These are phyloP conservation scores for Echium plantagineum DNA, from an alignment of 257 asterid genomes.

Conservation along the genomic window DNA sequence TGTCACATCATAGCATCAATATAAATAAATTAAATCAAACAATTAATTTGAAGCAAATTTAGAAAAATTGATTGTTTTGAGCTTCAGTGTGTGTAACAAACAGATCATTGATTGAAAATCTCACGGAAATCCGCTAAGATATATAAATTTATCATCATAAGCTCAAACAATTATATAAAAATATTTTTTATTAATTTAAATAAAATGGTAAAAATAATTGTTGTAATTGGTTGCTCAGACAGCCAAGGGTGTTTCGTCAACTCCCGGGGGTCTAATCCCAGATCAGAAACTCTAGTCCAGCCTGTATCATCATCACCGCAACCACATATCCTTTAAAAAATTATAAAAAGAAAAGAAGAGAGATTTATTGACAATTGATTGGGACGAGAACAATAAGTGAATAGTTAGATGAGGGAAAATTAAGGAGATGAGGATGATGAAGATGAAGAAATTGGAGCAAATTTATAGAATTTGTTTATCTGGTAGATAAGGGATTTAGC, in stretches of 20 bases:
- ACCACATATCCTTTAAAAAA: no score
- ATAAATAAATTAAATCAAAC: not conserved
- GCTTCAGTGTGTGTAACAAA: constrained; percentile 98
- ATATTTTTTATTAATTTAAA: not conserved
- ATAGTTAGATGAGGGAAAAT: no score
- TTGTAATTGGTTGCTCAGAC: constrained; percentile 51
- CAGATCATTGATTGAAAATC: constrained; percentile 70
- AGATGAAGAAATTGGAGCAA: no score
- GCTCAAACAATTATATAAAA: constrained; percentile 9
- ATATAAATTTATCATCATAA: constrained; percentile 42
- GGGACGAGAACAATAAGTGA: no score
- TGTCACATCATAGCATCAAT: constrained; percentile 28
- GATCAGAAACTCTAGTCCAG: constrained; percentile 42
- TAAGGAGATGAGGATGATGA: no score
- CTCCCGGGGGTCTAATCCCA: constrained; percentile 18
- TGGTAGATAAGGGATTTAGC: no score
- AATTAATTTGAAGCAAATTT: not conserved
- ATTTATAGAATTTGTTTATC: no score
- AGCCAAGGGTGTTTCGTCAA: constrained; percentile 42
- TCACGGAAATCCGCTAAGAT: constrained; percentile 99
- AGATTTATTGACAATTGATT: no score
- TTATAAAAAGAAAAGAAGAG: no score
- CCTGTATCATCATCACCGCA: not conserved
- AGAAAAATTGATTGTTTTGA: not conserved
- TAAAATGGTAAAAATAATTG: not conserved